Evolutionary conservation across 1,284 basidiomycete genomes (phyloP).

Genomic region (Hymenochaete sp.): DNA sequence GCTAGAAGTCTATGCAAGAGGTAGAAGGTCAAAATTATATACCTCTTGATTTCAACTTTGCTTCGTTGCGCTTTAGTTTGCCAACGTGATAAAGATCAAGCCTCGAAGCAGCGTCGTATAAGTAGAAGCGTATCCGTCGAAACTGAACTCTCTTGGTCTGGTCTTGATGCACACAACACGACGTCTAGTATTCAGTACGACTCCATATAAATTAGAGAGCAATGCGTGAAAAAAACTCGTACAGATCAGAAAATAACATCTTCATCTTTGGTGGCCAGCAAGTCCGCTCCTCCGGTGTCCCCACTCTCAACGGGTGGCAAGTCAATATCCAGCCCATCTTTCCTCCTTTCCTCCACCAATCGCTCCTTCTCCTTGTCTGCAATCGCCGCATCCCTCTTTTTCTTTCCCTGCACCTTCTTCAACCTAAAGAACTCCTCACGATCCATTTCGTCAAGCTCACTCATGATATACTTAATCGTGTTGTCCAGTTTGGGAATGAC

Average conservation of each 20-base stretch:
- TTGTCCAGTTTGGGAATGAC: conserved; percentile 95
- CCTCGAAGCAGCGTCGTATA: no score
- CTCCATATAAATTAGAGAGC: no score
- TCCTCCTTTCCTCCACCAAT: conserved; percentile 16
- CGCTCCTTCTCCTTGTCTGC: conserved; percentile 32
- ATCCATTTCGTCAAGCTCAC: conserved; percentile 95
- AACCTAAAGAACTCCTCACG: conserved; percentile 94
- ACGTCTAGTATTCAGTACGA: no score
- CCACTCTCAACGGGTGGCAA: conserved; percentile 27
- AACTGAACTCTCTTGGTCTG: no score
- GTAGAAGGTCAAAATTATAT: no score
- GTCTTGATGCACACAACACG: no score
- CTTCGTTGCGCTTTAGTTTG: no score
- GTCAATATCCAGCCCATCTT: not conserved
- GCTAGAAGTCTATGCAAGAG: no score
- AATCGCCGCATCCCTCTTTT: conserved; percentile 73
- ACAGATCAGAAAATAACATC: conserved; percentile 79
- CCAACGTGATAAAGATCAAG: no score
- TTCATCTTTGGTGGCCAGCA: conserved; percentile 79
- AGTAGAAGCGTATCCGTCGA: no score
- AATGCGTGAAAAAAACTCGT: not conserved
- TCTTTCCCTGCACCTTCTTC: conserved; percentile 97
- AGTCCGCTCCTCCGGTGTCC: conserved; percentile 35
- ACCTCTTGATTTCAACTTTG: no score
- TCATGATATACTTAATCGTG: conserved; percentile 95